Evolutionary conservation across 2,329 filamentous ascomycete genomes (phyloP).

Genomic region (Leptographium lundbergii): DNA sequence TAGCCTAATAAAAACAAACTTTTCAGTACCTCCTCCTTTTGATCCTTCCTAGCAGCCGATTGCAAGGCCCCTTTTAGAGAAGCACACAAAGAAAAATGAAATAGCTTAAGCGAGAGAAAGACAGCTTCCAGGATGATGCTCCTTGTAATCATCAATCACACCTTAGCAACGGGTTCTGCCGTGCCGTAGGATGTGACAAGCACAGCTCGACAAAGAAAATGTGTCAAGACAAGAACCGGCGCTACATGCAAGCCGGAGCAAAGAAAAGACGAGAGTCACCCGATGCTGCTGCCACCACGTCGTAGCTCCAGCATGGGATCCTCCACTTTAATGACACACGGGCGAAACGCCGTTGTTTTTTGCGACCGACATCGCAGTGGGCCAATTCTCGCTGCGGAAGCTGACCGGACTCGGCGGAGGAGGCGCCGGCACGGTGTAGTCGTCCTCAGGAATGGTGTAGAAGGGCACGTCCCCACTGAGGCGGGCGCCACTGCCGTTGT

Average conservation of each 20-base stretch:
- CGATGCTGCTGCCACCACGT: background rate
- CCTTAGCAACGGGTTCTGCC: background rate
- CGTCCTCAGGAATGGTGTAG: constrained; percentile 40
- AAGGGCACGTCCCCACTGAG: constrained; percentile 30
- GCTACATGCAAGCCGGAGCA: background rate
- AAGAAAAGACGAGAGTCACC: background rate
- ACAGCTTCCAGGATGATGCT: background rate
- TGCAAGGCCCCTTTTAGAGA: background rate
- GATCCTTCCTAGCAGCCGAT: background rate
- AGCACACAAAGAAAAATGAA: background rate
- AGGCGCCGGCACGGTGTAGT: constrained; percentile 52
- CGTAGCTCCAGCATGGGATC: background rate
- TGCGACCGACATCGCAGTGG: constrained; percentile 19
- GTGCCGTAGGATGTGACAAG: background rate
- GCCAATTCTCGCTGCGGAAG: constrained; percentile 46
- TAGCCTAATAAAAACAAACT: background rate
- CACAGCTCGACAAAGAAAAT: background rate
- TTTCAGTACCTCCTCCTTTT: background rate
- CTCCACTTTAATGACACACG: background rate
- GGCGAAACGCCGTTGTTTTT: constrained; percentile 4
- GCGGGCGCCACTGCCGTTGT: constrained; percentile 18
- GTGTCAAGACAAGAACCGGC: background rate
- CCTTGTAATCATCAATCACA: background rate
- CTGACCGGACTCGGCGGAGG: constrained; percentile 52
- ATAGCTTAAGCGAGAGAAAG: background rate